These are phyloP conservation scores for Purpureocillium takamizusanense DNA, from an alignment of 2,329 filamentous ascomycete genomes.

Conservation along the genomic window DNA sequence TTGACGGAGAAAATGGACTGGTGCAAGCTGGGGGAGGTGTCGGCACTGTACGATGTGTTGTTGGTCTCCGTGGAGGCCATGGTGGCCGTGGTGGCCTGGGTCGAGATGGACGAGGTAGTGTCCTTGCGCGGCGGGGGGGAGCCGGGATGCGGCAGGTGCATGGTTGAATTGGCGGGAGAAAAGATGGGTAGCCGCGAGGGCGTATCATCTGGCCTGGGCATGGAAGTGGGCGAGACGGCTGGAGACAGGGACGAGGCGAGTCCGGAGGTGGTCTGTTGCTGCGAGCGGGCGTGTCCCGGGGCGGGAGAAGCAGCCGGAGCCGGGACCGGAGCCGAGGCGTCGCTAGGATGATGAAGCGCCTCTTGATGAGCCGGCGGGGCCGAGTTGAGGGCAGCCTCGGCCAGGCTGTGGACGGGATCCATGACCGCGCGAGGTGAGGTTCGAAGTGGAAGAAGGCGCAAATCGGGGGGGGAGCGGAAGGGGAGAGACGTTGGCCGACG, in stretches of 20 bases:
- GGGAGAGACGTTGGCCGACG: conserved; percentile 1
- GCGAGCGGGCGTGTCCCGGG: conserved; percentile 1
- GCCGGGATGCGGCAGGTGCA: conserved; percentile 13
- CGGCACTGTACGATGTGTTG: conserved; percentile 42
- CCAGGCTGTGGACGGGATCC: conserved; percentile 29
- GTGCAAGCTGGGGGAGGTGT: conserved; percentile 39
- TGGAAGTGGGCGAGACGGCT: conserved; percentile 12
- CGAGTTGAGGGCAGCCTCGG: conserved; percentile 14
- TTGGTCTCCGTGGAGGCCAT: conserved; percentile 36
- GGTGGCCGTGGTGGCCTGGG: conserved; percentile 36
- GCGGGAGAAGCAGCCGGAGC: conserved; percentile 7
- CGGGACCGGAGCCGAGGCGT: conserved; percentile 5
- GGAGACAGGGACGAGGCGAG: conserved; percentile 13
- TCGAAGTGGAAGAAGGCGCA: conserved; percentile 2
- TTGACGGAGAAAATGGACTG: conserved; percentile 47
- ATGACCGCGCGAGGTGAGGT: conserved; percentile 15
- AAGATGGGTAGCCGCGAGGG: conserved; percentile 6
- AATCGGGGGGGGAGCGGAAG: conserved; percentile 6
- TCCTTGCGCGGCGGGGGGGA: conserved; percentile 34
- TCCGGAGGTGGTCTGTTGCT: conserved; percentile 2
- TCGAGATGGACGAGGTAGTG: conserved; percentile 44
- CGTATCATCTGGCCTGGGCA: conserved; percentile 5
- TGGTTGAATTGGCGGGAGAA: conserved; percentile 7
- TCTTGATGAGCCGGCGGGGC: no score
- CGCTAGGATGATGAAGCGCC: background rate